Evolutionary conservation across 208 protist species (phyloP).

Genomic region (Trypanosoma mega): DNA sequence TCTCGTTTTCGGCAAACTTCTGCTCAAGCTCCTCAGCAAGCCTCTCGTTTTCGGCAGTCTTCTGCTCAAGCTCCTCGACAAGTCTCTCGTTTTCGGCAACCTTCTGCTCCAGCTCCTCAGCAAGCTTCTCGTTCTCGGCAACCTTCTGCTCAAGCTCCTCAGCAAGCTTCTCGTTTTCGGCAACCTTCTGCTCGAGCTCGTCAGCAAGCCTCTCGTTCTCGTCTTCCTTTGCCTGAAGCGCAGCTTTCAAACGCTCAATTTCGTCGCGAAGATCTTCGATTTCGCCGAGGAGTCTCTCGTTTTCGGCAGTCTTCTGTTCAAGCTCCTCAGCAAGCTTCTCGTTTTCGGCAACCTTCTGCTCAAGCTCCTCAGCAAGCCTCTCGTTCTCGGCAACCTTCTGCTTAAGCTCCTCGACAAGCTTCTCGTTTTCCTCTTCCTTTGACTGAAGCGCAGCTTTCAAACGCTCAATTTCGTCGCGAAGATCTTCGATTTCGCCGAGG

Average conservation of each 20-base stretch:
- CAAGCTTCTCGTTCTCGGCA: constrained; percentile 6
- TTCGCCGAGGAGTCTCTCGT: constrained; percentile 27
- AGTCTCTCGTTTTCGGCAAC: constrained; percentile 27
- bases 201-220: constrained; percentile 15
- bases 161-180: constrained; percentile 18
- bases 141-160: constrained; percentile 5
- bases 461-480: no score
- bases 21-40: constrained; percentile 9
- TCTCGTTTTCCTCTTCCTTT: no score
- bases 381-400: no score
- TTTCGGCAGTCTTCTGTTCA: constrained; percentile 5
- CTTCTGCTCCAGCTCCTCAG: not conserved
- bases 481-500: no score
- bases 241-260: constrained; percentile 13
- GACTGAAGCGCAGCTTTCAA: no score
- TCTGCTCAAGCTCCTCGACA: constrained; percentile 14
- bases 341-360: no score
- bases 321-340: not conserved
- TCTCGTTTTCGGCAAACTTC: constrained; percentile 11
- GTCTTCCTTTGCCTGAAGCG: not conserved
- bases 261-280: constrained; percentile 12
- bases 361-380: no score
- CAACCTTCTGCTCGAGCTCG: constrained; percentile 5
- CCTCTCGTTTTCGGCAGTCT: constrained; percentile 22
- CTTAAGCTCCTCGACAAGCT: no score